Conservation (phyloP, 768 basidiomycete species). For the Clavulina sp. region DNA sequence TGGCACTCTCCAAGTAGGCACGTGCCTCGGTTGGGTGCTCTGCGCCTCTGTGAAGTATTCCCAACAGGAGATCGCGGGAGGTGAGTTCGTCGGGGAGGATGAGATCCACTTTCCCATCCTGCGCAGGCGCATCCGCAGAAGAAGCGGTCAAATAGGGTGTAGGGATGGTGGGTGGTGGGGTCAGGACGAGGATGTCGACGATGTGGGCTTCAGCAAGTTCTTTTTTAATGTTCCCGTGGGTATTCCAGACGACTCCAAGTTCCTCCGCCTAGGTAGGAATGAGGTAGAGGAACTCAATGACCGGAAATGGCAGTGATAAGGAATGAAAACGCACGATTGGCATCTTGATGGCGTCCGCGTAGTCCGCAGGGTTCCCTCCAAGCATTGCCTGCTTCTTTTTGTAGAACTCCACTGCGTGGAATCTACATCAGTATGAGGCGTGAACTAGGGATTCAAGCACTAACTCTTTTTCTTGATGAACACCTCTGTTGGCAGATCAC, state of each 20-base stretch:
- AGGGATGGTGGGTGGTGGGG: conserved; percentile 26
- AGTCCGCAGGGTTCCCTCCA: conserved; percentile 35
- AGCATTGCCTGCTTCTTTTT: conserved; percentile 43
- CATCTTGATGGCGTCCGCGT: conserved; percentile 39
- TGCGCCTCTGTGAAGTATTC: conserved; percentile 5
- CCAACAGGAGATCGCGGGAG: conserved; percentile 6
- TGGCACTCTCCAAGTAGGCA: conserved; percentile 2
- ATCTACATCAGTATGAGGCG: conserved; percentile 1
- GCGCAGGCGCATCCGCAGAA: neutral
- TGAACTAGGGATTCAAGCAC: conserved; percentile 4
- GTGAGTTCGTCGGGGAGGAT: conserved; percentile 8
- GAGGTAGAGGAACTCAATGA: neutral
- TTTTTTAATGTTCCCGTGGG: conserved; percentile 40
- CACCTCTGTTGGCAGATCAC: conserved; percentile 55
- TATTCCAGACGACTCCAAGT: conserved; percentile 72
- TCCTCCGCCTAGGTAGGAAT: conserved; percentile 24
- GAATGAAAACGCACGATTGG: conserved; percentile 22
- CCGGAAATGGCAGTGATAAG: neutral
- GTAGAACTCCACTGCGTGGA: conserved; percentile 47
- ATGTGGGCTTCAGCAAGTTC: conserved; percentile 43
- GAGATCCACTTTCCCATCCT: conserved; percentile 1
- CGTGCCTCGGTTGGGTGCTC: neutral
- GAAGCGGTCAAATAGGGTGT: neutral
- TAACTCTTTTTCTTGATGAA: conserved; percentile 61
- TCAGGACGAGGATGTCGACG: conserved; percentile 30